Evolutionary conservation across 176 grass and related monocot genomes (phyloP), one percentile per base, ranked within the genome.

Genomic region (Cenchrus purpureus): DNA sequence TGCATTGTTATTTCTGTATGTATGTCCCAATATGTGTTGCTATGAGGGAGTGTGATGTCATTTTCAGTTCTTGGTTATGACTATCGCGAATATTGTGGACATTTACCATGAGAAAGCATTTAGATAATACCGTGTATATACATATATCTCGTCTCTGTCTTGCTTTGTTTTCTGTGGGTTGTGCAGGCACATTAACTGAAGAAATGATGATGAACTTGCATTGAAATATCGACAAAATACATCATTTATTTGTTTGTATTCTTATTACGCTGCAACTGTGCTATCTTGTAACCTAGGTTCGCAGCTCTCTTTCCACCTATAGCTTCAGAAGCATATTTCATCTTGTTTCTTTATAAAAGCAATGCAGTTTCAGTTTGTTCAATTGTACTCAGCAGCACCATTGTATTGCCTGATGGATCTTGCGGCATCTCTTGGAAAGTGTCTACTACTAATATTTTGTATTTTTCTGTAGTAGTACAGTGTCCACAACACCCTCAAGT

Each of bases 141-240:
- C 12, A 72, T 73, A 32, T 31, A 58, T 45, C 6, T n/a, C 45
- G 8, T 56, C 12, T 32, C 17, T 22, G 12, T 69, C 8, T 64
- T 79, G 17, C 25, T 54, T 49, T 52, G 34, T 77, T 60, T 20
- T 59, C 22, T 65, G 15, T 73, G n/a, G 46, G 59, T 53, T 52
- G 76, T 37, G 50, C 76, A 64, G 52, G 46, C 9, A 31, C 16
- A 25, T 45, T 56, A 12, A 16, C 17, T 58, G 51, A 62, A 50
- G 16, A 75, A 75, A 80, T 52, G 31, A 73, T 73, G 8, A 65
- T 31, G 59, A 65, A n/a, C 29, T 51, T 82, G 17, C 42, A 71
- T 79, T 12, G 14, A 4, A 10, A 64, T 70, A 63, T 80, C 2
- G 9, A 32, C 20, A 2, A 57, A 19, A 14, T 64, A 32, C 42